Conservation (phyloP, 2,329 filamentous ascomycete genomes). For the Trichoderma endophyticum region DNA sequence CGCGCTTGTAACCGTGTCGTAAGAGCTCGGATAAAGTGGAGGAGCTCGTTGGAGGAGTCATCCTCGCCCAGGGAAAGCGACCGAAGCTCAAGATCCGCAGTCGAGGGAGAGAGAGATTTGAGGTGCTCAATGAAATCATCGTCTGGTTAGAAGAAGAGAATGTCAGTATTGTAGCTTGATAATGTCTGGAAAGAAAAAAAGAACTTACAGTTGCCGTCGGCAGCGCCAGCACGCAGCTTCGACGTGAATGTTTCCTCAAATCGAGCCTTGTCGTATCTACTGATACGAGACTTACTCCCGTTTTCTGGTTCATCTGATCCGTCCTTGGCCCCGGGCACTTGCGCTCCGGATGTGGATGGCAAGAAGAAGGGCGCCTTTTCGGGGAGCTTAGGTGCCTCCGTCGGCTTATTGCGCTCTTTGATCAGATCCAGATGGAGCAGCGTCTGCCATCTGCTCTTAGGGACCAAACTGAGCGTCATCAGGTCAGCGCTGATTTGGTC, state of each 20-base stretch:
- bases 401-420: conserved; percentile 90
- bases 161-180: conserved; percentile 25
- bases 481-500: conserved; percentile 82
- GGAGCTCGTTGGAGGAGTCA: conserved; percentile 63
- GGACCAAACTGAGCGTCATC: conserved; percentile 84
- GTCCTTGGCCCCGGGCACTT: conserved; percentile 37
- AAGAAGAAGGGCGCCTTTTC: conserved; percentile 97
- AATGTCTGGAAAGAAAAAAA: background rate
- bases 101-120: conserved; percentile 76
- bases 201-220: conserved; percentile 58
- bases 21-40: conserved; percentile 77
- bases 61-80: conserved; percentile 58
- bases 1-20: conserved; percentile 65
- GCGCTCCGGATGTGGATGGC: conserved; percentile 57
- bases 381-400: conserved; percentile 83
- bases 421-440: conserved; percentile 89
- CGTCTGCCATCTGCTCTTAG: conserved; percentile 90
- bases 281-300: conserved; percentile 62
- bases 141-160: conserved; percentile 40
- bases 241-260: conserved; percentile 58
- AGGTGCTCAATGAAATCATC: conserved; percentile 71
- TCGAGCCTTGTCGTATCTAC: conserved; percentile 59
- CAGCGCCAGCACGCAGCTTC: conserved; percentile 52
- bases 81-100: conserved; percentile 86
- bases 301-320: conserved; percentile 36